Evolutionary conservation across 257 asterid genomes (phyloP).

Genomic region (Solanum peruvianum): DNA sequence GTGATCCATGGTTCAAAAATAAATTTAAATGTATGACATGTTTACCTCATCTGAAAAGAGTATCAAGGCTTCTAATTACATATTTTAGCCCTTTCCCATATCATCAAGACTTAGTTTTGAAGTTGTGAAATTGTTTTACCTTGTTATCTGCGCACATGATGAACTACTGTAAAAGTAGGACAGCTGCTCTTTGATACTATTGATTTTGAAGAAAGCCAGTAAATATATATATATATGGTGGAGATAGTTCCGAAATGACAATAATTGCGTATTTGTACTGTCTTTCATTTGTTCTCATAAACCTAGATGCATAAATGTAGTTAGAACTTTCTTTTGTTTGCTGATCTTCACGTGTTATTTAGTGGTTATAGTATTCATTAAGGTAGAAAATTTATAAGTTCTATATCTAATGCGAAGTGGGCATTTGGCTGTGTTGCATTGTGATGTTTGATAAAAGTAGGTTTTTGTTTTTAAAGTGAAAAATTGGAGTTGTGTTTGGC

Average conservation of each 20-base stretch:
- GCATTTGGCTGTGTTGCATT: background rate
- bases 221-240: background rate
- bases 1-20: slow-evolving; percentile 27
- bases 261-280: background rate
- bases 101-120: background rate
- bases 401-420: background rate
- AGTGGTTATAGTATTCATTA: background rate
- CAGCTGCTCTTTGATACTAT: background rate
- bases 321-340: background rate
- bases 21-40: background rate
- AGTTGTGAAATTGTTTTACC: background rate
- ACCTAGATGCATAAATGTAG: background rate
- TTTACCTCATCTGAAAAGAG: background rate
- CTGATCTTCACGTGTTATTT: background rate
- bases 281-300: background rate
- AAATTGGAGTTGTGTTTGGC: background rate
- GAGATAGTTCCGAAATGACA: background rate
- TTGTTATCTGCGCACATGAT: background rate
- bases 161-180: background rate
- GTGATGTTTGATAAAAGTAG: background rate
- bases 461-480: background rate
- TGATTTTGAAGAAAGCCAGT: background rate
- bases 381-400: background rate
- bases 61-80: background rate
- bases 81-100: background rate